Base-by-base conservation (phyloP, 2,329 filamentous ascomycete species). In the Paraphaeosphaeria sporulosa region DNA sequence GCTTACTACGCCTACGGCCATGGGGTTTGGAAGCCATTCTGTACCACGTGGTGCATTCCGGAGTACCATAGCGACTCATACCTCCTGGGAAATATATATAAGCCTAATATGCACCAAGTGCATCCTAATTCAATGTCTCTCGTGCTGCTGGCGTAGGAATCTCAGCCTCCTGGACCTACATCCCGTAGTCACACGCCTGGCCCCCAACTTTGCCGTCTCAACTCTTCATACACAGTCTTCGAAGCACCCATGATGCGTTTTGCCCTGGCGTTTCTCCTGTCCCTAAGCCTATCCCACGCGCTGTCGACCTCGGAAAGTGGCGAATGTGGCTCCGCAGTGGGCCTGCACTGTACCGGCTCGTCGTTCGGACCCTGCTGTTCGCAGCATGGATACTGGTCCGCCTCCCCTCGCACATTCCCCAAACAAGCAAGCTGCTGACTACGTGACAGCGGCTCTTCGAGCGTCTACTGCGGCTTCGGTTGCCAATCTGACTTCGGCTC, bases 381-480 rank as follows among this genome's bases (percentile, higher is more conserved):
- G 6, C 34, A 52, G n/a, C 36, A 42, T n/a, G 49, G 49, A 8
- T 30, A 52, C 25, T 52, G 49, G 49, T 52, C 9, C 10, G 23
- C 23, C 23, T 42, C 23, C 27, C 6, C 13, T 17, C 13, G 32
- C 36, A 5, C 17, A 5, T 12, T 17, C 36, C 36, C n/a, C 15
- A 40, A 21, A 25, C 15, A 17, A 2, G 1, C 34, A 30, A 13
- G 6, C 19, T 4, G 13, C 49, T 52, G 19, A 52, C 19, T 2
- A 10, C 8, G 2, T 19, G 9, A 52, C 23, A 52, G 49, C 25
- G 49, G 49, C 8, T 52, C 34, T 6, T 23, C 49, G 49, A 52
- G 21, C n/a, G 49, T 34, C 21, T 52, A 52, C 34, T 52, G 49
- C 36, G 49, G 49, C 8, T 23, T 34, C 25, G 49, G 49, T 2